Evolutionary conservation across 2,329 filamentous ascomycete species (phyloP).

Genomic region (Trichoderma asperellum): DNA sequence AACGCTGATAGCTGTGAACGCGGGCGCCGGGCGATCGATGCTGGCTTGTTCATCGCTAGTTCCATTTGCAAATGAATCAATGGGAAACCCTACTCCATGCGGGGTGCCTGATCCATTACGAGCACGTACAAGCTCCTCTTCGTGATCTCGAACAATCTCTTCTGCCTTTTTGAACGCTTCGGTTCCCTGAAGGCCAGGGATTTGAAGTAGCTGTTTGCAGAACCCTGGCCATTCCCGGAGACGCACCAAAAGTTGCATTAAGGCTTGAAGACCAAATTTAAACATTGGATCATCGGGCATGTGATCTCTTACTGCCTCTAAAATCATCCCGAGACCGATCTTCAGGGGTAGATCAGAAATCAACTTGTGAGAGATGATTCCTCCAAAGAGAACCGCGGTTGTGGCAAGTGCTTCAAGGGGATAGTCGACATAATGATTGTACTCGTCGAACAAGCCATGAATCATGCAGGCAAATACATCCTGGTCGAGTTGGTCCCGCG

Average conservation of each 20-base stretch:
- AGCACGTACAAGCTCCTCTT: slow-evolving; percentile 61
- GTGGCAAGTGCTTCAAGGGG: slow-evolving; percentile 94
- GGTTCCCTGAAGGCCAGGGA: slow-evolving; percentile 80
- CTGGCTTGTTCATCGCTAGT: slow-evolving; percentile 64
- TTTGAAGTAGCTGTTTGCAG: slow-evolving; percentile 81
- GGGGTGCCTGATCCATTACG: slow-evolving; percentile 55
- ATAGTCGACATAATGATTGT: slow-evolving; percentile 92
- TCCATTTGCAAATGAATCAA: slow-evolving; percentile 69
- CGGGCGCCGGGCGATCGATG: slow-evolving; percentile 64
- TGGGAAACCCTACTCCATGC: slow-evolving; percentile 44
- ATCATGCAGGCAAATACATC: slow-evolving; percentile 99
- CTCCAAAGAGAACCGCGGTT: slow-evolving; percentile 93
- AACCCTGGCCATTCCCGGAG: slow-evolving; percentile 95
- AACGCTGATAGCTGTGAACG: slow-evolving; percentile 78
- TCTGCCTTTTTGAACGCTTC: slow-evolving; percentile 83
- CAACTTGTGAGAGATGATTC: slow-evolving; percentile 91
- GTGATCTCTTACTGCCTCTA: slow-evolving; percentile 92
- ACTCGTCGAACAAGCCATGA: slow-evolving; percentile 95
- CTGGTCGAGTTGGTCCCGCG: slow-evolving; percentile 80
- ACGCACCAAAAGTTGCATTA: slow-evolving; percentile 83
- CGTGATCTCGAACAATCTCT: slow-evolving; percentile 72
- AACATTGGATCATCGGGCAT: slow-evolving; percentile 88
- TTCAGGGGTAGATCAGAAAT: slow-evolving; percentile 89
- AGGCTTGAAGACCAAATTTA: slow-evolving; percentile 93
- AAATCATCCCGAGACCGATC: slow-evolving; percentile 93